Evolutionary conservation across 768 basidiomycete species (phyloP), one percentile per base, ranked within the genome.

Genomic region (Agaricus sinodeliciosus): DNA sequence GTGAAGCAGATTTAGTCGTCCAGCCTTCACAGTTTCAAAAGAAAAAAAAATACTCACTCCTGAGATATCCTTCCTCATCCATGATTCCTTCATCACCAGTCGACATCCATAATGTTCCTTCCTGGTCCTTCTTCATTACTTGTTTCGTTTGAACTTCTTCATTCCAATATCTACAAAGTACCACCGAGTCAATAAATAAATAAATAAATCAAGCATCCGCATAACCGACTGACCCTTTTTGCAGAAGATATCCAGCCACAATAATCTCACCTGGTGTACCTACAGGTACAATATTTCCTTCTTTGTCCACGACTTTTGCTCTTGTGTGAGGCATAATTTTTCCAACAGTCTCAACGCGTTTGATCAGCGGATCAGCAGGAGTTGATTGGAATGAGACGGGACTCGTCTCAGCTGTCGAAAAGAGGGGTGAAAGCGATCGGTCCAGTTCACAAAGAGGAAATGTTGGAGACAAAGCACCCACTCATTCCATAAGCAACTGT

Each of bases 401-500:
- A 57, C 89, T 85, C 7, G 87, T 89, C 65, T 89, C 87, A 43
- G 87, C 87, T 90, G 15, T 35, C 19, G 47, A 42, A 31, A 31
- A 31, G 31, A 8, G 1, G 6, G 11, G 3, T 3, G 6, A 31
- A 8, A 31, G 7, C 11, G 11, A 31, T 31, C 2, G 2, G 31
- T 31, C 11, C 31, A 31, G 31, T 31, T 31, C 31, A 31, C 11
- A 22, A 3, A 22, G 22, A 7, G 31, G 31, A n/a, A n/a, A n/a
- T 9, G 34, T 22, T 45, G 40, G 43, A 54, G 31, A 36, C 36
- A 13, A 26, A 43, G 15, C 18, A 77, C 85, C 55, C 56, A 92
- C 90, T 91, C 90, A 92, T 92, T 52, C 90, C 90, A 65, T 89
- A 92, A 9, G 84, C 88, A 53, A 80, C 84, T 0, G 90, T 90